Base-by-base conservation (phyloP, 495 filamentous ascomycete genomes). In the Tuber magnatum region DNA sequence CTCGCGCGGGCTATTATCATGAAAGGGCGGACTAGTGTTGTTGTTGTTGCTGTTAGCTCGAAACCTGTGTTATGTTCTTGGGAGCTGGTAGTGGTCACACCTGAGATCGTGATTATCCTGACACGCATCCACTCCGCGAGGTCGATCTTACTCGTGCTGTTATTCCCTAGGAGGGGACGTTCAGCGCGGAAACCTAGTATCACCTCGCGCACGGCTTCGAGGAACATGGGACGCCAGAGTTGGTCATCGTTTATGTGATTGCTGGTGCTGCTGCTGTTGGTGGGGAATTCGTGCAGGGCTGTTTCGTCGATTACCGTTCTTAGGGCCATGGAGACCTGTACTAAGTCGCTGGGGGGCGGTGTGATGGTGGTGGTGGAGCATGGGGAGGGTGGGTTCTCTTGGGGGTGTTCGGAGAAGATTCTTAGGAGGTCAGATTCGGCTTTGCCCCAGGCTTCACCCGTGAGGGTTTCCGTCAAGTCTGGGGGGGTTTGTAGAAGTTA, bases 1-100 rank as follows among this genome's bases (percentile, higher is more conserved):
- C 78, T 74, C 3, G 81, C 81, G 18, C 75, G 77, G 42, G 79
- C 81, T 18, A 83, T 79, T 39, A 83, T 77, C 71, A 83, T 82
- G 71, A 83, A 83, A 24, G 81, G 81, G 5, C 81, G 81, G 42
- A 72, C 81, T 82, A 48, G n/a, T n/a, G n/a, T n/a, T n/a, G n/a
- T n/a, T n/a, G n/a, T n/a, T n/a, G n/a, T 48, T 24, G 18, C 18
- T n/a, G 48, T 51, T 51, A 51, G 48, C 46, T 48, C 5, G 20
- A 48, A 48, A 6, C 22, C 6, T 8, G 20, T 48, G 22, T 22
- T 18, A 7, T 48, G 46, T 5, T 9, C 5, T 4, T 4, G 20
- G 22, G 14, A 3, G 12, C 1, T 44, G 43, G 43, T 44, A 3
- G 16, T 5, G 5, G 8, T 12, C 9, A 68, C 69, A 81, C 81